Base-by-base conservation (phyloP, 768 basidiomycete species). In the Tricholoma saponaceum region DNA sequence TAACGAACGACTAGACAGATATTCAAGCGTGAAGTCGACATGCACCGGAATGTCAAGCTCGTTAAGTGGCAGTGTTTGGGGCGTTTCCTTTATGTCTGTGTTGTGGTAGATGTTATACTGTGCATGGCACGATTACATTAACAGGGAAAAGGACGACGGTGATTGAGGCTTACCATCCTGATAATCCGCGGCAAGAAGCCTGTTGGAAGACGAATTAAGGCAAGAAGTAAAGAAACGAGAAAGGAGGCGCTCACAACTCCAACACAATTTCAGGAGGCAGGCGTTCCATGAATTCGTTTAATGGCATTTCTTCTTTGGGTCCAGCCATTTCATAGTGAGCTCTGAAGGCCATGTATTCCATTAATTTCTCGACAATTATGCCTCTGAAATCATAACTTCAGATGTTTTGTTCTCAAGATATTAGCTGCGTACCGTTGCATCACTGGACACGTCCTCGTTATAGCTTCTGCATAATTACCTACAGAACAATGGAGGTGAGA, bases 331-430 rank as follows among this genome's bases (percentile, higher is more conserved):
- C 84, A 67, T 92, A 93, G 59, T 92, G 80, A 0, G 84, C 76
- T 72, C 90, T 95, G 78, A 89, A 95, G 30, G 83, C 76, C 75
- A 96, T 90, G 67, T 93, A 97, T 70, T 98, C 95, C 41, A 92
- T 79, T 53, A 96, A 77, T 67, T 92, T 95, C 72, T 95, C 91
- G 1, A 92, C 83, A 33, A 96, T 86, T 23, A 88, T 80, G 8
- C 79, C 85, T 28, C 85, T 54, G 13, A 10, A 18, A 35, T 35
- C 3, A 20, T 85, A 60, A 18, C 22, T 23, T 26, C 4, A 9
- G 16, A 10, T 51, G 49, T 26, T 58, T n/a, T 50, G 49, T 56
- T 23, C 37, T 26, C 10, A 50, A 44, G 52, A 16, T n/a, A 8
- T 32, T 12, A 2, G 32, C 16, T 2, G 60, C 80, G 41, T 63